phyloP scores from a whole-genome alignment of 2,329 filamentous ascomycete genomes.

The Trichoderma oligosporum region DNA sequence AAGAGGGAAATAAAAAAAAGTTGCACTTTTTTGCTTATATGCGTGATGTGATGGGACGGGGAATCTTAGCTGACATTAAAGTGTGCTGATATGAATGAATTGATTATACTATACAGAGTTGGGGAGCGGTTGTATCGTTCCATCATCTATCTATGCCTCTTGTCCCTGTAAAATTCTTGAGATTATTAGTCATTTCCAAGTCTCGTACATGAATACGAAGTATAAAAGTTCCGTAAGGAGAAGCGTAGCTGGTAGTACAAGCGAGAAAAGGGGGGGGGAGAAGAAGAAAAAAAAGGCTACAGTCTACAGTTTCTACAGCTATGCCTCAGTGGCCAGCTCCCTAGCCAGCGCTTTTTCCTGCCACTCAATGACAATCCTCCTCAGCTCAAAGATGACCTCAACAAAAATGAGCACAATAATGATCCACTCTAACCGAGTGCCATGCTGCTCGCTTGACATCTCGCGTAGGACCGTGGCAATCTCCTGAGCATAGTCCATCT shows the following conservation, averaged over 20 bases:
- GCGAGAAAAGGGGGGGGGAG: not conserved
- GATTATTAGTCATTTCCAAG: not conserved
- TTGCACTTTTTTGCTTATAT: not conserved
- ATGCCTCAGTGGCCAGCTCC: conserved; percentile 8
- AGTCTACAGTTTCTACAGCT: no score
- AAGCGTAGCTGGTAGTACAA: not conserved
- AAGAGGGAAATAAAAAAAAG: not conserved
- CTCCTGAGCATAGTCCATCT: conserved; percentile 96
- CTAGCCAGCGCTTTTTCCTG: conserved; percentile 35
- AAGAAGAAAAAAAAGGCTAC: not conserved
- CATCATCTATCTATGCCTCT: not conserved
- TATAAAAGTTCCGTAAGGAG: not conserved
- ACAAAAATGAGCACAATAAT: conserved; percentile 92
- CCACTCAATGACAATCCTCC: conserved; percentile 66
- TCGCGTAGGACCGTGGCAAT: conserved; percentile 87
- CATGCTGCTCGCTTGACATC: conserved; percentile 85
- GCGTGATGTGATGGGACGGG: not conserved
- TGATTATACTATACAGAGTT: conserved; percentile 8
- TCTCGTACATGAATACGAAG: not conserved
- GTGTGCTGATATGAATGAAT: not conserved
- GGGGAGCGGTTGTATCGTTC: not conserved
- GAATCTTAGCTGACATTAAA: not conserved
- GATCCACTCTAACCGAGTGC: conserved; percentile 84
- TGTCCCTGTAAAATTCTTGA: not conserved
- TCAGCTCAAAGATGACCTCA: conserved; percentile 84